Percentiles rank a stretch among this genome's conserved stretches.
phyloP scores from a whole-genome alignment of 1,139 yeast species.

The Yamadazyma dushanensis region DNA sequence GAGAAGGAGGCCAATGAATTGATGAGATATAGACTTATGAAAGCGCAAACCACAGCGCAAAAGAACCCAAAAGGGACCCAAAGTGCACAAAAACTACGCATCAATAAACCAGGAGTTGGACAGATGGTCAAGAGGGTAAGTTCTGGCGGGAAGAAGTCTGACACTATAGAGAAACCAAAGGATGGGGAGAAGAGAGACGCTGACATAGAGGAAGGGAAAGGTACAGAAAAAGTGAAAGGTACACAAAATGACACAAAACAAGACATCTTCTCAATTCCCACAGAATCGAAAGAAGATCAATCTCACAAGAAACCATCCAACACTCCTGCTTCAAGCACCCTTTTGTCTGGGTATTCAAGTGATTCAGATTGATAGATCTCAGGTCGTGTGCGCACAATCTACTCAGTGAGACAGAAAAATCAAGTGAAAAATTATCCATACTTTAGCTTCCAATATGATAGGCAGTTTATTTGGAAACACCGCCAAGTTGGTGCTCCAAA shows the following conservation, averaged over 20 bases:
- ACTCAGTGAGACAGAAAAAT: conserved; percentile 1
- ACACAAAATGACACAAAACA: neutral
- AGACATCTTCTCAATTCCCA: neutral
- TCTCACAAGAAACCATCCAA: too few species aligned
- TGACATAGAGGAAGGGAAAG: too few species aligned
- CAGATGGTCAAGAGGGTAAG: too few species aligned
- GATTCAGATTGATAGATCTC: conserved; percentile 9
- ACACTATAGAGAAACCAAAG: too few species aligned
- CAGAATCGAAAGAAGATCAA: too few species aligned
- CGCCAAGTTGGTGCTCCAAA: conserved; percentile 21
- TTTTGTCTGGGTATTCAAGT: conserved; percentile 11
- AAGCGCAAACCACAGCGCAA: conserved; percentile 9
- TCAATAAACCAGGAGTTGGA: neutral
- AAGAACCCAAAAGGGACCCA: conserved; percentile 4
- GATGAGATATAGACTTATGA: conserved; percentile 9
- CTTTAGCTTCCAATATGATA: conserved; percentile 5
- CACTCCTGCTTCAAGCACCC: neutral
- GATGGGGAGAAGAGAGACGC: too few species aligned
- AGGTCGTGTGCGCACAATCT: conserved; percentile 8
- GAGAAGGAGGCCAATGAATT: conserved; percentile 12
- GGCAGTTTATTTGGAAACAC: conserved; percentile 15
- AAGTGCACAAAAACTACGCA: conserved; percentile 1
- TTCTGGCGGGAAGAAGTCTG: too few species aligned
- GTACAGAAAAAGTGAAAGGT: too few species aligned
- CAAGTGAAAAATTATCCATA: conserved; percentile 8